phyloP scores from a whole-genome alignment of 164 flowering plant genomes.

The Annona squamosa region DNA sequence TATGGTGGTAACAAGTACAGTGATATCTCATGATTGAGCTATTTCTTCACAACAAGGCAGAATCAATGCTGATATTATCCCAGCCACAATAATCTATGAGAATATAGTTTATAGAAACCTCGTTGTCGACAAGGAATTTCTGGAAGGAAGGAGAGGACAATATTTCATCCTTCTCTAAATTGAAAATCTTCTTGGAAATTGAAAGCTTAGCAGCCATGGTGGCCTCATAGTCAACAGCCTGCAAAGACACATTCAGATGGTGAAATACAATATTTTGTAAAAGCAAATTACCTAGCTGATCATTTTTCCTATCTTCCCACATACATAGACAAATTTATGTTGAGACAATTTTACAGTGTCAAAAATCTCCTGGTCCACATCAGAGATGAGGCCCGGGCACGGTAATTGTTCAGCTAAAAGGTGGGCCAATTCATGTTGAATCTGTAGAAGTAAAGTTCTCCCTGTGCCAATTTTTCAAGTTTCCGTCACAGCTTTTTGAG shows the following conservation, averaged over 20 bases:
- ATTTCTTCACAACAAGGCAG: too few species aligned
- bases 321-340: too few species aligned
- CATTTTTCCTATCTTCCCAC: neutral
- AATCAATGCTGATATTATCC: too few species aligned
- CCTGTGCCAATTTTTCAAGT: too few species aligned
- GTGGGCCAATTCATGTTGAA: neutral
- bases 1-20: too few species aligned
- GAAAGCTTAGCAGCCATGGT: constrained; percentile 80
- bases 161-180: constrained; percentile 54
- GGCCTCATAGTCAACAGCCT: constrained; percentile 95
- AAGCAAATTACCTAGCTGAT: neutral
- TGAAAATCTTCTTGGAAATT: constrained; percentile 72
- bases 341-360: neutral
- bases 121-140: constrained; percentile 73
- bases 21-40: too few species aligned
- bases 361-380: too few species aligned
- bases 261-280: neutral
- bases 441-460: too few species aligned
- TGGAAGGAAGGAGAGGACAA: constrained; percentile 62
- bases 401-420: neutral
- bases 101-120: constrained; percentile 38
- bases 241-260: constrained; percentile 10
- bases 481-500: too few species aligned
- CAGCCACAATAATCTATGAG: neutral
- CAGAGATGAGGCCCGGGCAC: neutral